Evolutionary conservation across 2,329 filamentous ascomycete genomes (phyloP), one percentile per base, ranked within the genome.

Genomic region (Grosmannia huntii): DNA sequence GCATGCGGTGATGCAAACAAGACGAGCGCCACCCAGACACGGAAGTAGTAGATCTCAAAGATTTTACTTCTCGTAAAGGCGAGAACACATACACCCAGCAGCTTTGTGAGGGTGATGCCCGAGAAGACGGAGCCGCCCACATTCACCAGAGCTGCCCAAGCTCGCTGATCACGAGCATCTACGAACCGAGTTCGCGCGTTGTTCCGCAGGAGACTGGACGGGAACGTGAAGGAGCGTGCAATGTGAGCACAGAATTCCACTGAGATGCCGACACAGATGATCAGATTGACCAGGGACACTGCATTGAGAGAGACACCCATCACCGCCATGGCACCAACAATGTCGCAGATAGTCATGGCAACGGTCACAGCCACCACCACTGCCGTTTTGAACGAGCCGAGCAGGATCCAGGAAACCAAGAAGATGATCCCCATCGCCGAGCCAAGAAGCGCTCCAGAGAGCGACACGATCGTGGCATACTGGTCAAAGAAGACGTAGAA

Each of bases 401-500:
- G 80, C 0, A 99, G 82, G 16, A 90, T 65, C 0, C 86, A 84
- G 0, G 89, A 86, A 52, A 99, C 81, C 60, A 87, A 68, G 60
- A 96, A 86, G 60, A 97, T 95, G 63, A 96, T 88, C 28, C 80
- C 89, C 16, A 97, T 77, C 0, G 90, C 92, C 4, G 89, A 87
- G 48, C 87, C 86, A 33, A 99, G 80, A 1, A 99, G 81, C 0
- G 86, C 83, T 0, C 81, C 86, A 0, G 92, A 91, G 4, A 97
- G 78, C 12, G 80, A 78, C 23, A 95, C 83, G 61, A 99, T 97
- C 59, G 82, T 82, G 6, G 89, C 81, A 68, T 99, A 99, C 69
- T 97, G 94, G 69, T 99, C 94, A 69, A 99, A 99, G 80, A 97
- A 99, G 69, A 99, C 91, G 75, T 99, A 99, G 70, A 96, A 96